These are phyloP conservation scores for Gentiana macrophylla DNA, from an alignment of 257 asterid genomes.

Conservation along the genomic window DNA sequence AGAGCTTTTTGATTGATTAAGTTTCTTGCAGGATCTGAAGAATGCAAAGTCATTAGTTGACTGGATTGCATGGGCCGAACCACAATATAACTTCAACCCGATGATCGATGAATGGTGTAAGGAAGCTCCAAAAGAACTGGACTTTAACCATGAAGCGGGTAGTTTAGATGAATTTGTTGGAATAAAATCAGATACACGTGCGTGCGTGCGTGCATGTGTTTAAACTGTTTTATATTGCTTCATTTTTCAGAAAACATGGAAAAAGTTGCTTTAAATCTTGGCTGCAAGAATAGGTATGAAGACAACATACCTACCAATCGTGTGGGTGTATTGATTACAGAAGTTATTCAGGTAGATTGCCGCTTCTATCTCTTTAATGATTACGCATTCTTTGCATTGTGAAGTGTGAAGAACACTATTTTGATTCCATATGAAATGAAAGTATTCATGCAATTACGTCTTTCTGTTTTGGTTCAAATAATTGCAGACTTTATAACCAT, in stretches of 20 bases:
- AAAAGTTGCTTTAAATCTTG: conserved; percentile 68
- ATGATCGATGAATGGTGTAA: conserved; percentile 99
- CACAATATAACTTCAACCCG: conserved; percentile 86
- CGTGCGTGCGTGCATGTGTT: neutral
- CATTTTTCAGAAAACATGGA: conserved; percentile 52
- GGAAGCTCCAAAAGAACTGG: conserved; percentile 96
- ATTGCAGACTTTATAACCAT: neutral
- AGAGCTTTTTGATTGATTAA: no score
- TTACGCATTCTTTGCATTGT: neutral
- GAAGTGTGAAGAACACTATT: no score
- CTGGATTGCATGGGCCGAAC: conserved; percentile 99
- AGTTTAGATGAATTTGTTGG: conserved; percentile 8
- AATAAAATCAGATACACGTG: no score
- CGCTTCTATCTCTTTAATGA: neutral
- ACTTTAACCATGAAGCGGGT: conserved; percentile 92
- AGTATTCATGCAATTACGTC: no score
- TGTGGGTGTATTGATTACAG: conserved; percentile 92
- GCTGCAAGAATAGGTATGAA: conserved; percentile 38
- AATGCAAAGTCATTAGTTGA: conserved; percentile 89
- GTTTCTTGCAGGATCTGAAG: conserved; percentile 62
- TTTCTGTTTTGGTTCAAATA: no score
- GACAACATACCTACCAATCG: conserved; percentile 31
- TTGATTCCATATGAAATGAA: no score
- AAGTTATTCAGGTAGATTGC: conserved; percentile 61
- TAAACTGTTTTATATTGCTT: neutral